phyloP scores from a whole-genome alignment of 331 rosid genomes.

The Saraca asoca region DNA sequence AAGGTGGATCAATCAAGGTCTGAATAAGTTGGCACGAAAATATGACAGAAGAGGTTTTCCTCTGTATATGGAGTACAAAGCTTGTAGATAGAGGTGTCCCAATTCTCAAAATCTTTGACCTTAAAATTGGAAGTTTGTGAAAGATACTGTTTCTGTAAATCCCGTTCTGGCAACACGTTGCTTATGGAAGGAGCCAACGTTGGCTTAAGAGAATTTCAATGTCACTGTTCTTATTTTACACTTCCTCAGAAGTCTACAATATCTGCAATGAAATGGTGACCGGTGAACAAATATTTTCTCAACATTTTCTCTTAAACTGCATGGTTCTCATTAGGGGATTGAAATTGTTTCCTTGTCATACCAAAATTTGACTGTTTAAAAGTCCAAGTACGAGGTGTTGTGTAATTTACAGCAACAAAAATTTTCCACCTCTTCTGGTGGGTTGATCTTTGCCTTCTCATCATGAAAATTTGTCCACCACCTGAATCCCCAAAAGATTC shows the following conservation, averaged over 20 bases:
- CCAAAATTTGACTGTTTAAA: constrained; percentile 24
- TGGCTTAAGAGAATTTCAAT: neutral
- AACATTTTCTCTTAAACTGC: too few species aligned
- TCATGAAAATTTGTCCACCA: constrained; percentile 23
- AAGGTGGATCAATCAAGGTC: too few species aligned
- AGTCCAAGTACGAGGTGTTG: constrained; percentile 1
- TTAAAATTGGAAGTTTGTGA: constrained; percentile 18
- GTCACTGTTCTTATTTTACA: neutral
- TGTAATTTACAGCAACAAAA: neutral
- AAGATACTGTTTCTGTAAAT: constrained; percentile 6
- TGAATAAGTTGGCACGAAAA: too few species aligned
- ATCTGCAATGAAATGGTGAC: neutral
- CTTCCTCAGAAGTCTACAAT: neutral
- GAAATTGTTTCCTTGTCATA: neutral
- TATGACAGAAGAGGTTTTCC: too few species aligned
- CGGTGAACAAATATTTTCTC: neutral
- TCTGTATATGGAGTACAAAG: too few species aligned
- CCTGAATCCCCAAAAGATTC: constrained; percentile 33
- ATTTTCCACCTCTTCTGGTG: constrained; percentile 5
- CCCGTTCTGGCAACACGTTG: neutral
- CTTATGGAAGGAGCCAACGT: neutral
- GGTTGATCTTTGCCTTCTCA: constrained; percentile 6
- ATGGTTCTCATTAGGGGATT: neutral
- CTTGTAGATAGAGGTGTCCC: too few species aligned
- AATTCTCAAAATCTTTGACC: neutral